Evolutionary conservation across 2,329 filamentous ascomycete genomes (phyloP), one percentile per base, ranked within the genome.

Genomic region (Alternaria longipes): DNA sequence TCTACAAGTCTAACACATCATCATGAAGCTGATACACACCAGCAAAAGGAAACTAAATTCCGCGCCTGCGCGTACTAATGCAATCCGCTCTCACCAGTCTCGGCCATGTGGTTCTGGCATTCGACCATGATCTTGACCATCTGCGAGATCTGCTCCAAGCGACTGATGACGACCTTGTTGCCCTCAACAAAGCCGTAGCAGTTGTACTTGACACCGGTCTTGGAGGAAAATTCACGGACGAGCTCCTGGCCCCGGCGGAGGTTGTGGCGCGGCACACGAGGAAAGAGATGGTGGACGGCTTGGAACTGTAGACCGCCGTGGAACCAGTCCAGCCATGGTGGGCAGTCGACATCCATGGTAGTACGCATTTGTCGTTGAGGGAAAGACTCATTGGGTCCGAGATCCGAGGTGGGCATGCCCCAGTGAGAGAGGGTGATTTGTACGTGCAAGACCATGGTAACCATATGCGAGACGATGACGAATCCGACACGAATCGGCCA

Each of bases 391-490:
- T 89, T 84, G 1, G 91, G 88, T 0, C 94, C 94, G 12, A 97
- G 84, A 71, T 97, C 92, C 11, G 91, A 86, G 0, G 93, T 97
- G 69, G 91, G 94, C 93, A 97, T 97, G 67, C 92, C 92, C 79
- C 96, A 97, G 79, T 97, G 93, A 2, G 91, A 95, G 18, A 97
- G 86, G 0, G 93, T 96, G 76, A 97, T 97, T 77, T 97, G 93
- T 11, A 94, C 86, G 77, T 97, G 93, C 52, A 97, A 82, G 3
- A 93, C 90, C 78, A 91, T 91, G 7, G 92, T 92, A 26, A 92
- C 85, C 74, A 93, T 86, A 75, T 97, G 92, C 73, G 91, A 94
- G 73, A 95, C 80, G 76, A 96, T 83, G 71, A 97, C 82, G 77
- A 92, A 97, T 49, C 86, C 81, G 56, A 95, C 84, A 18, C 93